Evolutionary conservation across 2,329 filamentous ascomycete species (phyloP), one percentile per base, ranked within the genome.

Genomic region (Arthroderma sp.): DNA sequence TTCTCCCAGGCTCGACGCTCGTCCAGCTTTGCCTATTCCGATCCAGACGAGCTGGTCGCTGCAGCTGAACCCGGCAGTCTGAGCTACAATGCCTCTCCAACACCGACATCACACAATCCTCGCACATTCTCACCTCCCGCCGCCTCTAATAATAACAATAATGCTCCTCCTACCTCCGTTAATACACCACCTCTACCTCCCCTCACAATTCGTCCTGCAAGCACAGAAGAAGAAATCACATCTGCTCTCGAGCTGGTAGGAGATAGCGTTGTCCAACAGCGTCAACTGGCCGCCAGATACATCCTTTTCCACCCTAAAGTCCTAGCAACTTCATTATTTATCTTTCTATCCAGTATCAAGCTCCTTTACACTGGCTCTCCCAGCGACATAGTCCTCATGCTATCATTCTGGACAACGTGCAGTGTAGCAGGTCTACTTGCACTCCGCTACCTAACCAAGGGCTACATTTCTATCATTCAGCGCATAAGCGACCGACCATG

Each of bases 191-290:
- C 22, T 6, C 28, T 33, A 10, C 63, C 64, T 3, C 57, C 59
- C n/a, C 53, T 65, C 27, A 54, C 48, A 38, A 58, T 57, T 36
- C 46, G 49, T 50, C 42, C 66, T 9, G 61, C 70, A 27, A 59
- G 59, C 42, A 55, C 61, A 41, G 66, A 75, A 41, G 59, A 70
- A 42, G 81, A 87, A 59, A 78, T 81, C 57, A 65, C 78, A 50
- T 72, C 78, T 45, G 80, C 81, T 11, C 70, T 94, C 42, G 75
- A 75, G 50, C 75, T 94, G 15, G 73, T 94, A 34, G 81, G 85
- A 49, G 85, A 89, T 63, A 85, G 81, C 47, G 76, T 93, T 41
- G 83, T 85, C 32, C 82, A 94, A 64, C 86, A 91, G 69, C 78
- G 82, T 49, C 80, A 85, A 58, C 65, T 73, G 6, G 78, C 83